Conservation (phyloP, 2,329 filamentous ascomycete genomes). For the Fusarium sp. region DNA sequence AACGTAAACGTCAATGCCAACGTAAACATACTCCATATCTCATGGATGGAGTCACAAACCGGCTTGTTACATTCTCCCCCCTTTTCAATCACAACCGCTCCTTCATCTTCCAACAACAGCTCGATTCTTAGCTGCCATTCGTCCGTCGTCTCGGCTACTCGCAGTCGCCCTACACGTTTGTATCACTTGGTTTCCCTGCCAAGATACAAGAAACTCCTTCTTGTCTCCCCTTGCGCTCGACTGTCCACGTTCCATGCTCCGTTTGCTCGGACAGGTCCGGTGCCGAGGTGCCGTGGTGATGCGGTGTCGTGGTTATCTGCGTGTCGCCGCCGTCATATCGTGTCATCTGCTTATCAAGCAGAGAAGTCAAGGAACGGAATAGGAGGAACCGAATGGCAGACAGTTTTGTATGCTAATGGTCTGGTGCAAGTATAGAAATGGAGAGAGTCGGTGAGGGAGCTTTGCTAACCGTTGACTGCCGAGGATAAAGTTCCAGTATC, state of each 20-base stretch:
- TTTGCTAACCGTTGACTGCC: background rate
- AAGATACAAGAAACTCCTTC: constrained; percentile 16
- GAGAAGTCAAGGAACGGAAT: background rate
- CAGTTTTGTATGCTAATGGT: background rate
- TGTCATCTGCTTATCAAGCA: constrained; percentile 24
- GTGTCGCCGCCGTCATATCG: constrained; percentile 4
- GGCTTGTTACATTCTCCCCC: constrained; percentile 37
- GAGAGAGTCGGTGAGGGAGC: constrained; percentile 15
- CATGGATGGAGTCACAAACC: constrained; percentile 29
- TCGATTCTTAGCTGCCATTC: constrained; percentile 18
- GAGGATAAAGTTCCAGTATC: background rate
- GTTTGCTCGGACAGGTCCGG: constrained; percentile 30
- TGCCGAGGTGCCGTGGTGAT: constrained; percentile 24
- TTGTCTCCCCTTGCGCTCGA: constrained; percentile 16
- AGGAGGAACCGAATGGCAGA: background rate
- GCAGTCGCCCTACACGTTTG: constrained; percentile 35
- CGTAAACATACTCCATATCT: background rate
- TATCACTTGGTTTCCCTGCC: constrained; percentile 37
- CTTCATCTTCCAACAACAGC: constrained; percentile 10
- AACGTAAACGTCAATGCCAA: no score
- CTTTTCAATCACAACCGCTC: constrained; percentile 28
- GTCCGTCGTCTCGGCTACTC: constrained; percentile 29
- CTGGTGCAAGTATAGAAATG: background rate
- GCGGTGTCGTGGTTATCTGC: background rate
- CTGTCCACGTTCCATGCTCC: constrained; percentile 29